Evolutionary conservation across 2,329 filamentous ascomycete species (phyloP), one percentile per base, ranked within the genome.

Genomic region (Phialocephala subalpina): DNA sequence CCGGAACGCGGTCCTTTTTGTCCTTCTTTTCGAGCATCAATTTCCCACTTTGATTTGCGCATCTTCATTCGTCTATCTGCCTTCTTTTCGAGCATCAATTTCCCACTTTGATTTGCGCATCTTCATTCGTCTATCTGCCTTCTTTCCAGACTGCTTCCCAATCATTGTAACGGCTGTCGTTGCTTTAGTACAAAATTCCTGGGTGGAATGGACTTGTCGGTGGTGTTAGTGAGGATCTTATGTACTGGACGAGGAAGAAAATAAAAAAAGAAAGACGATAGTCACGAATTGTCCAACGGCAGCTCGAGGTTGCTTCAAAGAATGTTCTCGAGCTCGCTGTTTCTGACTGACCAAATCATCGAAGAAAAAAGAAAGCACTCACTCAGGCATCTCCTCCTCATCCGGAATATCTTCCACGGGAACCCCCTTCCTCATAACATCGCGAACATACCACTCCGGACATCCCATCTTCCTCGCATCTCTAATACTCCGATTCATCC

Each of bases 401-500:
- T 20, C 42, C 14, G 40, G 40, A 52, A 58, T 49, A 16, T 42
- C 58, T 57, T 58, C 62, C 36, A 64, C 60, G 53, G 35, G 61
- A 47, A 62, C 67, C 38, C 60, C 42, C 36, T 53, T 60, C 61
- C 36, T 65, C 69, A 69, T 59, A n/a, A 69, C 62, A 29, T 38
- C 35, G 40, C 55, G 18, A 29, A 71, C 59, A 77, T 90, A 92
- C 45, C 65, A 72, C 71, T 76, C 67, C 36, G 87, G 86, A 73
- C 92, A 75, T 0, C 86, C 86, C 77, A 80, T 82, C 69, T 82
- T 78, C 67, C 73, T 73, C 18, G 86, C 88, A 78, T 92, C 89
- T 36, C 78, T 70, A 33, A 92, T 87, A 1, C 87, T 89, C 69
- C 76, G 77, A 74, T 91, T 90, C 86, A 92, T 90, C 33, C 89